These are phyloP conservation scores for Cystobasidiaceae sp. DNA, from an alignment of 1,284 basidiomycete genomes.

Conservation along the genomic window DNA sequence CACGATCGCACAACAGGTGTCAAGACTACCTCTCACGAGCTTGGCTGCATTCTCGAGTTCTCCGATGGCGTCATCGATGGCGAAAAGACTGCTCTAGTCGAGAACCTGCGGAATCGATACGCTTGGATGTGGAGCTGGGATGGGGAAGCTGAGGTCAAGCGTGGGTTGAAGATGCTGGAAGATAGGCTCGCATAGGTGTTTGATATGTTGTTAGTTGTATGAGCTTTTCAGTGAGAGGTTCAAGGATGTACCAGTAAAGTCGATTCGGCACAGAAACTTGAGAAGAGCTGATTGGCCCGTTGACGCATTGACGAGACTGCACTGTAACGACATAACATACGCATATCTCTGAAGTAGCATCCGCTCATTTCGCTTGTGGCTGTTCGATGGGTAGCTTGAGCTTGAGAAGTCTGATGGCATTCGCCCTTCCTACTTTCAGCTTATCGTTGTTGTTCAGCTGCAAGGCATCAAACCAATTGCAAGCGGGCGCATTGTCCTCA, in stretches of 20 bases:
- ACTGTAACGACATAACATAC: background rate
- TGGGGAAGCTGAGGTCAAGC: slow-evolving; percentile 7
- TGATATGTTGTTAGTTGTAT: background rate
- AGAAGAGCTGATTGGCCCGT: too few relatives aligned
- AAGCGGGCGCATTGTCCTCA: slow-evolving; percentile 4
- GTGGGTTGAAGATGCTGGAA: background rate
- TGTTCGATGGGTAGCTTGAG: slow-evolving; percentile 1
- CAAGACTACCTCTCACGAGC: slow-evolving; percentile 21
- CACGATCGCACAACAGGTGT: slow-evolving; percentile 8
- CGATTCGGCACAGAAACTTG: too few relatives aligned
- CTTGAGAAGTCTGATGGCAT: slow-evolving; percentile 9
- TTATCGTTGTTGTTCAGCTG: slow-evolving; percentile 19
- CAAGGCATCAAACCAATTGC: slow-evolving; percentile 16
- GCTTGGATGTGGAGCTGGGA: slow-evolving; percentile 30
- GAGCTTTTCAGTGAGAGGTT: background rate
- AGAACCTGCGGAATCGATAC: slow-evolving; percentile 19
- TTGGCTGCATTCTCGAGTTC: slow-evolving; percentile 20
- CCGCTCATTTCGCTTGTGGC: background rate
- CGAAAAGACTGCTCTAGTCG: slow-evolving; percentile 1
- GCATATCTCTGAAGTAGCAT: too few relatives aligned
- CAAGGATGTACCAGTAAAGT: too few relatives aligned
- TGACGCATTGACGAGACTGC: too few relatives aligned
- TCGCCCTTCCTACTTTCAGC: slow-evolving; percentile 9
- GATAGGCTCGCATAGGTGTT: background rate
- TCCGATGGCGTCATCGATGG: slow-evolving; percentile 13